Evolutionary conservation across 257 asterid species (phyloP).

Genomic region (Forsythia suspensa): DNA sequence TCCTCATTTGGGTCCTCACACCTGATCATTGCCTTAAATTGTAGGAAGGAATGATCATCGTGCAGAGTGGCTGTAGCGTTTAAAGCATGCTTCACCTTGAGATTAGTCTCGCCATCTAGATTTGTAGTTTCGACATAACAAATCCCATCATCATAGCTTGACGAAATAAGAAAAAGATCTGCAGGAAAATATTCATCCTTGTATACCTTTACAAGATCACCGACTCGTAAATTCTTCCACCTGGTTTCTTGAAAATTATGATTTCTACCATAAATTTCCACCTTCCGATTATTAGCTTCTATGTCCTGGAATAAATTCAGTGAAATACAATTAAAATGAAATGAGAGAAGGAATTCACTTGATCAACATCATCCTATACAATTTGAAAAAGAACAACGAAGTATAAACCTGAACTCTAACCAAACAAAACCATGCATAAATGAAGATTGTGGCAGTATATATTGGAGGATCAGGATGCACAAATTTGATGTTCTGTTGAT

Average conservation of each 20-base stretch:
- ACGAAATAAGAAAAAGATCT: slow-evolving; percentile 81
- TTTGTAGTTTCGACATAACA: slow-evolving; percentile 92
- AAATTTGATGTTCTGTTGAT: background rate
- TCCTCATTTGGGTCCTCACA: slow-evolving; percentile 97
- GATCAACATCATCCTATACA: background rate
- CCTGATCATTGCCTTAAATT: slow-evolving; percentile 68
- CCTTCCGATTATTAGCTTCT: slow-evolving; percentile 83
- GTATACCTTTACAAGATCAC: slow-evolving; percentile 77
- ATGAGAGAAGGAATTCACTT: background rate
- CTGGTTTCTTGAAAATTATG: slow-evolving; percentile 51
- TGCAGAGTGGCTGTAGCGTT: slow-evolving; percentile 59
- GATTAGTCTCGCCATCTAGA: slow-evolving; percentile 94
- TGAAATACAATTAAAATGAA: background rate
- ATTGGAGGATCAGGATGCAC: background rate
- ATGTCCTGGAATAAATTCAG: slow-evolving; percentile 57
- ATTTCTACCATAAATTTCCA: slow-evolving; percentile 49
- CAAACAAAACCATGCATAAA: background rate
- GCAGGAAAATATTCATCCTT: slow-evolving; percentile 93
- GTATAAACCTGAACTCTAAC: background rate
- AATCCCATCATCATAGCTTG: slow-evolving; percentile 85
- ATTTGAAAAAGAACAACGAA: background rate
- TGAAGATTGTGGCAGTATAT: background rate
- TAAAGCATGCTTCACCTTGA: slow-evolving; percentile 90
- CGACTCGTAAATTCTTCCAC: slow-evolving; percentile 85
- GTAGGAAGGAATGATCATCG: slow-evolving; percentile 46